Base-by-base conservation (phyloP, 164 flowering plant species). In the Stephania cephalantha region DNA sequence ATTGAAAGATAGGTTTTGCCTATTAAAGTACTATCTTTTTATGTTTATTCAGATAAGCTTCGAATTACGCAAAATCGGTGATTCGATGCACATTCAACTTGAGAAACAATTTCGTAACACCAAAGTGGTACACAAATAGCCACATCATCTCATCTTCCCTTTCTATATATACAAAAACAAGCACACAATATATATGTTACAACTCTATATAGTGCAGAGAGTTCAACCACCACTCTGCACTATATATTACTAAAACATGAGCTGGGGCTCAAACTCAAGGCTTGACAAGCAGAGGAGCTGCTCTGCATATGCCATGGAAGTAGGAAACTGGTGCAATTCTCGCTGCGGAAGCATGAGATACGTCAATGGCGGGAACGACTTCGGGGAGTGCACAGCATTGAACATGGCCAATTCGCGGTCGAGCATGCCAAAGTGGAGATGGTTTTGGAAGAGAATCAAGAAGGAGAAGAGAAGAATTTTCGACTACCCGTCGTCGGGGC, bases 391-490 rank as follows among this genome's bases (percentile, higher is more conserved):
- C n/a, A 6, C 65, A 0, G 65, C 65, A 58, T 3, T 58, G 2
- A 58, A 17, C 18, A 15, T 58, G 65, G 8, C 65, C 65, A 20
- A 17, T 7, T 15, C 17, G 17, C n/a, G 65, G 20, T 7, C 18
- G 75, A 74, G 1, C 52, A 64, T 58, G 48, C 77, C 84, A 6
- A 80, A 70, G 73, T 88, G 90, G 94, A 79, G 79, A 63, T 53
- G 68, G 61, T 46, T 88, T 7, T 88, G 92, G 90, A 85, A 79
- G 75, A 90, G 71, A 75, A 52, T 90, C 0, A 83, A 53, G 82
- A 84, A 78, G 52, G 80, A 81, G 35, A 85, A 82, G 85, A 82
- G 75, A 73, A 86, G 67, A 77, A 69, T 81, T 3, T 83, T 83
- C 17, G 53, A 69, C 45, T 76, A 78, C 68, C 42, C 76, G 6